Conservation (phyloP, 2,329 filamentous ascomycete genomes). For the Beauveria sp. region DNA sequence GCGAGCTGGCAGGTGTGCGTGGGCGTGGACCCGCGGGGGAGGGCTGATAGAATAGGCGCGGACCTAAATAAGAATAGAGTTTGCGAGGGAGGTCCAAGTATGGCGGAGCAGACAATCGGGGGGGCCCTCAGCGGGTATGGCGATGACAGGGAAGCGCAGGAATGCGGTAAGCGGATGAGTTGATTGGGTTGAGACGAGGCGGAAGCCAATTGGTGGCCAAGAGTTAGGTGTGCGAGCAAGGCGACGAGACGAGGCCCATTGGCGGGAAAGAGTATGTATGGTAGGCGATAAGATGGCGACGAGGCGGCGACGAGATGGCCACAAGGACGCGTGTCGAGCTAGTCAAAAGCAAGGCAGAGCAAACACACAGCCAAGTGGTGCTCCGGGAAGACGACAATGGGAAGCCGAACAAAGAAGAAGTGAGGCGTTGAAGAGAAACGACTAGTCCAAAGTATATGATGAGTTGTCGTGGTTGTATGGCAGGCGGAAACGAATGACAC, state of each 20-base stretch:
- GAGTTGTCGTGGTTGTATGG: background rate
- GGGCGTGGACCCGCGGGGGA: background rate
- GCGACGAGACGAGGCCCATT: background rate
- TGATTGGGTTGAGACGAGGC: background rate
- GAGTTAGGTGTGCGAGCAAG: background rate
- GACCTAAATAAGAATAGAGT: conserved; percentile 4
- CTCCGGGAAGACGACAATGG: background rate
- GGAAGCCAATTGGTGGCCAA: background rate
- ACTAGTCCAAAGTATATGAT: background rate
- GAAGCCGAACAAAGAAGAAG: background rate
- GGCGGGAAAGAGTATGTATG: background rate
- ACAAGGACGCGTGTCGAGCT: background rate
- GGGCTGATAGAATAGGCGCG: background rate
- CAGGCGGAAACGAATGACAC: conserved; percentile 1
- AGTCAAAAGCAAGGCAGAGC: background rate
- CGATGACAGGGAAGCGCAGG: background rate
- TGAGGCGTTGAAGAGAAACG: background rate
- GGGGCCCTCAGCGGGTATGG: background rate
- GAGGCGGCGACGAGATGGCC: background rate
- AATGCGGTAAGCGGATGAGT: background rate
- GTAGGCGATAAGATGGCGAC: background rate
- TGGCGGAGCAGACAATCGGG: background rate
- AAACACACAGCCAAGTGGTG: conserved; percentile 7
- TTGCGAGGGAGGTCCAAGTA: background rate
- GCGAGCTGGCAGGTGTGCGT: background rate